Base-by-base conservation (phyloP, 2,329 filamentous ascomycete genomes). In the Sordariomycetes sp. region DNA sequence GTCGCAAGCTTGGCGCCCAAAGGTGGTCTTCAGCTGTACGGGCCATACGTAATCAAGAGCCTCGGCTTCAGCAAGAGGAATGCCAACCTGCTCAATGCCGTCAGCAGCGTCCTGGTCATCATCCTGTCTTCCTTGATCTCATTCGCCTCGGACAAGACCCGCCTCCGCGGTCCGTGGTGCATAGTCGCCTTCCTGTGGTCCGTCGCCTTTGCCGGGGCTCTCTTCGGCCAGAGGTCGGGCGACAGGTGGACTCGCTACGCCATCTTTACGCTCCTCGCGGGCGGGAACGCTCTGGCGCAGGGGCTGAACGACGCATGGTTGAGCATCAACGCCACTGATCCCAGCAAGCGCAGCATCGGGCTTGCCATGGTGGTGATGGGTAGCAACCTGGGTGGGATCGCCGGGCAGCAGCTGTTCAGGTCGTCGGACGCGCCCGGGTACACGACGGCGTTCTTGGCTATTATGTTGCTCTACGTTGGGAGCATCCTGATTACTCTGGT, bases 241-340 rank as follows among this genome's bases (percentile, higher is more conserved):
- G 41, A 30, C 8, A 44, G 35, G 12, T 48, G 46, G 45, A 32
- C 36, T 1, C 39, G 39, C 4, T 49, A 49, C 8, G 38, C 39
- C 1, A 29, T 47, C 1, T 44, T 45, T 0, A 45, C 35, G 3
- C 25, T 47, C 4, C 26, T 46, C 1, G 44, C 38, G 6, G 42
- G 37, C 2, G 48, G 44, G 0, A 50, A 50, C 23, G 46, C 44
- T 0, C n/a, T n/a, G n/a, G n/a, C n/a, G n/a, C n/a, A n/a, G n/a
- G n/a, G n/a, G n/a, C n/a, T 51, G 0, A 49, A 48, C n/a, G 43
- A 44, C 5, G 44, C 48, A 0, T 51, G 48, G 46, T 15, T 50
- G 3, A 46, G 38, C 12, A 44, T 45, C 15, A 49, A 51, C 3
- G 40, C 37, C 4, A 26, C 31, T 6, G 39, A 39, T 0, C 29